phyloP scores from a whole-genome alignment of 441 rosid species.

The Gossypium davidsonii region DNA sequence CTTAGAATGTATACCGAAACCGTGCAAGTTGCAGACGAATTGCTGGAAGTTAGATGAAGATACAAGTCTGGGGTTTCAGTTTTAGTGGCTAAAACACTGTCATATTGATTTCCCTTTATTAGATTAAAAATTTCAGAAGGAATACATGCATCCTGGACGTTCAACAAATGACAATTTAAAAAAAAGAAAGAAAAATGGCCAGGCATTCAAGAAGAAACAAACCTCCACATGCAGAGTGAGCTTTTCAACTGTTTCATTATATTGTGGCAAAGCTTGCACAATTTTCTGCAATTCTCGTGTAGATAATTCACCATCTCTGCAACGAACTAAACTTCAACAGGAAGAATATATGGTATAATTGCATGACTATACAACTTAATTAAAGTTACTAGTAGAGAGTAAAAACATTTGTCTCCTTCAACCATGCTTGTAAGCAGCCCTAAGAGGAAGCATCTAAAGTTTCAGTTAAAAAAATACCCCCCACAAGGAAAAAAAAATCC shows the following conservation, averaged over 20 bases:
- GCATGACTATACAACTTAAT: not conserved
- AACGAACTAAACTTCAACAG: conserved; percentile 17
- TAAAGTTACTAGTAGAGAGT: not conserved
- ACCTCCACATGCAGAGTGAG: conserved; percentile 74
- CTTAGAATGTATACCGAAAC: not conserved
- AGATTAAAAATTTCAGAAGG: not conserved
- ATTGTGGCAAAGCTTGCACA: conserved; percentile 69
- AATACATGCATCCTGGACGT: not conserved
- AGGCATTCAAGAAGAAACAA: conserved; percentile 18
- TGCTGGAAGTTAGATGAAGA: not conserved
- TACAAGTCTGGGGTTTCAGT: not conserved
- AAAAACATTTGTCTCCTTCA: not conserved
- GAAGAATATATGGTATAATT: conserved; percentile 1
- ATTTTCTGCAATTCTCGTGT: conserved; percentile 70
- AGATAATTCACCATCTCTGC: conserved; percentile 64
- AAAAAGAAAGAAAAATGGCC: not conserved
- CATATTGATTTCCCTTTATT: no score
- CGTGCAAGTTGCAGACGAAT: not conserved
- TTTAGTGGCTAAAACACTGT: not conserved
- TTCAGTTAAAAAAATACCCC: not conserved
- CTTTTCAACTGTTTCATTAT: conserved; percentile 54
- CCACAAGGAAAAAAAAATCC: not conserved
- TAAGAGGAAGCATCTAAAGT: not conserved
- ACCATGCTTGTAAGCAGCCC: not conserved
- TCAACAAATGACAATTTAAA: not conserved